Evolutionary conservation across 2,329 filamentous ascomycete genomes (phyloP).

Genomic region (Alternaria infectoria): DNA sequence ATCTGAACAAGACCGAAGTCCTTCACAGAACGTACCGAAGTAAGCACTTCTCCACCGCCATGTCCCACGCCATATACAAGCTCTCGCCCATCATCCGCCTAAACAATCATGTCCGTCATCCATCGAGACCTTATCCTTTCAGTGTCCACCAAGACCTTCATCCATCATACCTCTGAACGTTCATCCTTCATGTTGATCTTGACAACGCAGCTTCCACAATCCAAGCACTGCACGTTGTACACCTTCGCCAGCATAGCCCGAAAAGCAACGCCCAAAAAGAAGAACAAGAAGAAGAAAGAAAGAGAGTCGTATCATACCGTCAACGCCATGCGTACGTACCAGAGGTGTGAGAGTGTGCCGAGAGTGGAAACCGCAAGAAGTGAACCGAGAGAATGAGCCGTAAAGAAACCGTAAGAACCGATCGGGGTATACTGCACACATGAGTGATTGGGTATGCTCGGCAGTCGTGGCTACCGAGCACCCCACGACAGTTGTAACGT

Average conservation of each 20-base stretch:
- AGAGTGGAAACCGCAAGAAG: not conserved
- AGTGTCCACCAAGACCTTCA: not conserved
- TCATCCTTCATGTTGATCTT: not conserved
- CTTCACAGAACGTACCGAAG: conserved; percentile 24
- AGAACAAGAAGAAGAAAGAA: not conserved
- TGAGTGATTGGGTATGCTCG: conserved; percentile 10
- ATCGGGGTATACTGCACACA: conserved; percentile 7
- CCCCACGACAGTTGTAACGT: conserved; percentile 15
- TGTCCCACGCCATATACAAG: not conserved
- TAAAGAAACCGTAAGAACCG: not conserved
- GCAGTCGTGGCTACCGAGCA: conserved; percentile 4
- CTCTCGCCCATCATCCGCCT: not conserved
- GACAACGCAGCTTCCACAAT: not conserved
- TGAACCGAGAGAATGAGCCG: not conserved
- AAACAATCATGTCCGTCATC: not conserved
- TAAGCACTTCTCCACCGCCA: conserved; percentile 1
- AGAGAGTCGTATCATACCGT: conserved; percentile 10
- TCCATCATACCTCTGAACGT: not conserved
- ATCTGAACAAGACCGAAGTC: conserved; percentile 20
- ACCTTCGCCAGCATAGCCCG: not conserved
- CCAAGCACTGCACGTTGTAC: not conserved
- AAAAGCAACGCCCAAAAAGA: conserved; percentile 4
- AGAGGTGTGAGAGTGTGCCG: conserved; percentile 3
- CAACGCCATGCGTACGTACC: conserved; percentile 15
- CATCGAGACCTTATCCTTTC: not conserved